These are phyloP conservation scores for Euphrasia confusa DNA, from an alignment of 257 asterid species.

Conservation along the genomic window DNA sequence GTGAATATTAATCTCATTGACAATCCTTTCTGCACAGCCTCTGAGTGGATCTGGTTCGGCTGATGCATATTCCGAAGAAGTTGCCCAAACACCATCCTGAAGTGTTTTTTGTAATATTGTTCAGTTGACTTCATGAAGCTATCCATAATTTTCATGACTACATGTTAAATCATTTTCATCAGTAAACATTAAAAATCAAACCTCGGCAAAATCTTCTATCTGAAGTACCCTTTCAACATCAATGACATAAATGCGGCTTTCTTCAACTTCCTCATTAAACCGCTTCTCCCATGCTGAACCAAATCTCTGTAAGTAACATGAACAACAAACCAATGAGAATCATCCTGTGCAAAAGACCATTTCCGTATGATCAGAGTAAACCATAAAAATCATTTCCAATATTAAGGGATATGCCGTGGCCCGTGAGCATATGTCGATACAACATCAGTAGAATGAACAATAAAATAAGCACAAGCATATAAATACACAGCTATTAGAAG, in stretches of 20 bases:
- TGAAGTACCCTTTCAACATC: conserved; percentile 74
- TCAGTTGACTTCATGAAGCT: conserved; percentile 22
- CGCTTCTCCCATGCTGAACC: conserved; percentile 58
- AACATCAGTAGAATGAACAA: no score
- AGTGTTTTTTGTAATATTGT: conserved; percentile 13
- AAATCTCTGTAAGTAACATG: conserved; percentile 48
- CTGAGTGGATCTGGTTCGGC: conserved; percentile 95
- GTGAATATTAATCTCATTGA: conserved; percentile 67
- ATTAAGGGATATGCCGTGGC: no score
- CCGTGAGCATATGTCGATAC: no score
- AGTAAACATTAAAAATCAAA: conserved; percentile 31
- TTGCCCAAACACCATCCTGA: conserved; percentile 80
- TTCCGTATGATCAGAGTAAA: not conserved
- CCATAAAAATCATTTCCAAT: not conserved
- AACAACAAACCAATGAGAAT: conserved; percentile 24
- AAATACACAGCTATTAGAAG: no score
- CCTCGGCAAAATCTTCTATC: conserved; percentile 90
- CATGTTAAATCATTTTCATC: not conserved
- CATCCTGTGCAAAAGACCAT: conserved; percentile 12
- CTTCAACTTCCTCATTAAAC: conserved; percentile 66
- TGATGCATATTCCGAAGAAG: conserved; percentile 54
- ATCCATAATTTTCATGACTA: conserved; percentile 6
- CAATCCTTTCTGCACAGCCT: conserved; percentile 70
- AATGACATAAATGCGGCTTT: conserved; percentile 50
- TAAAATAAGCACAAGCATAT: no score